These are phyloP conservation scores for Lichenothelia convexa DNA, from an alignment of 495 filamentous ascomycete species.

Conservation along the genomic window DNA sequence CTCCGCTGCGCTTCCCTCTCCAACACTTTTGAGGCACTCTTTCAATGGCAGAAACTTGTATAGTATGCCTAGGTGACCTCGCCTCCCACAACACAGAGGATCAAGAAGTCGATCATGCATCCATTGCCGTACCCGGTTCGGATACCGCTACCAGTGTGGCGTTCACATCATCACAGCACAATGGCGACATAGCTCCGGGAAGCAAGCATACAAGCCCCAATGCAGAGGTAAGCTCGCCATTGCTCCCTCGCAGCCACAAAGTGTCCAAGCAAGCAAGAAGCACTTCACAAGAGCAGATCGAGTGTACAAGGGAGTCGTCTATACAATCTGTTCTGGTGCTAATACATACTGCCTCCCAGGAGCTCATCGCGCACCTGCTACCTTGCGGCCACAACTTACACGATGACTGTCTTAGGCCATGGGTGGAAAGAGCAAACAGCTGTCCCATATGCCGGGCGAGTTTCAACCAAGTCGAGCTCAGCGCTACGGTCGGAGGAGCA, in stretches of 20 bases:
- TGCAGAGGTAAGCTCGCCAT: too few relatives aligned
- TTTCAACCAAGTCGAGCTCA: slow-evolving; percentile 79
- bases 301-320: too few relatives aligned
- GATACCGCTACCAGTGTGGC: not conserved
- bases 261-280: too few relatives aligned
- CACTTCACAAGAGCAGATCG: too few relatives aligned
- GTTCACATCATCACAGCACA: not conserved
- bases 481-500: slow-evolving; percentile 40
- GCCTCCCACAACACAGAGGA: slow-evolving; percentile 33
- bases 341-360: slow-evolving; percentile 26
- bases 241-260: too few relatives aligned
- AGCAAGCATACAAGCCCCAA: too few relatives aligned
- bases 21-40: not conserved
- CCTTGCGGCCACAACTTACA: slow-evolving; percentile 83
- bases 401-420: slow-evolving; percentile 75
- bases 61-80: slow-evolving; percentile 88
- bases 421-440: slow-evolving; percentile 91
- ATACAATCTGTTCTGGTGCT: too few relatives aligned
- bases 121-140: not conserved
- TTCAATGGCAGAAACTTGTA: slow-evolving; percentile 79
- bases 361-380: slow-evolving; percentile 41
- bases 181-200: slow-evolving; percentile 25
- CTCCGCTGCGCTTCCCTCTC: not conserved
- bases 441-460: slow-evolving; percentile 87
- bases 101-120: slow-evolving; percentile 9